Evolutionary conservation across 208 protist genomes (phyloP), one percentile per base, ranked within the genome.

Genomic region (Wallacemonas sp.): DNA sequence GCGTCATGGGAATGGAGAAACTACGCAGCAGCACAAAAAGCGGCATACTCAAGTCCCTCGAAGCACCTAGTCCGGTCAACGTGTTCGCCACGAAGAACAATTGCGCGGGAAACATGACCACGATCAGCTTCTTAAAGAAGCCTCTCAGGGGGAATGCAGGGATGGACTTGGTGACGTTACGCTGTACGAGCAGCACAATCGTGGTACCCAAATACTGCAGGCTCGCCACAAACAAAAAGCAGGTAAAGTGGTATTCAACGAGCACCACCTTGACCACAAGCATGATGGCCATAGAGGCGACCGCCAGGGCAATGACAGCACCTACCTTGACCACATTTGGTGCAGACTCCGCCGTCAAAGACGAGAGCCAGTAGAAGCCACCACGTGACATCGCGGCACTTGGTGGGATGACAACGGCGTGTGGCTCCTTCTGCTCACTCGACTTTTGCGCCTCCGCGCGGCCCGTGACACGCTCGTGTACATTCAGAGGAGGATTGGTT

Each of bases 251-350:
- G 66, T 66, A 86, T 42, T 62, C 46, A 1, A 70, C 70, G 1
- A 86, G 53, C 21, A 82, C 70, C 8, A 47, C 28, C 58, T 82
- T 82, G n/a, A 73, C 77, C 9, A 80, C 46, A n/a, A 86, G 53
- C 63, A 82, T 80, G 28, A 80, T 86, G 17, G 44, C 49, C 24
- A 81, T 46, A 2, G 68, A 76, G 2, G 68, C 42, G 1, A 53
- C 19, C 1, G 42, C 79, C 22, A 75, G 80, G 9, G 70, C 24
- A 9, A 74, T 14, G 8, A 71, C 70, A 11, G 73, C 0, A 5
- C 24, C 22, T 1, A 63, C 51, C 33, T 72, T 72, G 21, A 77
- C n/a, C 30, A 42, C 34, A 31, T 58, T 58, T n/a, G 51, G 51
- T 19, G 51, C 51, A 3, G 51, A 42, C 28, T 58, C 51, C 36